Conservation (phyloP, 2,329 filamentous ascomycete species). For the Monosporascus ibericus region DNA sequence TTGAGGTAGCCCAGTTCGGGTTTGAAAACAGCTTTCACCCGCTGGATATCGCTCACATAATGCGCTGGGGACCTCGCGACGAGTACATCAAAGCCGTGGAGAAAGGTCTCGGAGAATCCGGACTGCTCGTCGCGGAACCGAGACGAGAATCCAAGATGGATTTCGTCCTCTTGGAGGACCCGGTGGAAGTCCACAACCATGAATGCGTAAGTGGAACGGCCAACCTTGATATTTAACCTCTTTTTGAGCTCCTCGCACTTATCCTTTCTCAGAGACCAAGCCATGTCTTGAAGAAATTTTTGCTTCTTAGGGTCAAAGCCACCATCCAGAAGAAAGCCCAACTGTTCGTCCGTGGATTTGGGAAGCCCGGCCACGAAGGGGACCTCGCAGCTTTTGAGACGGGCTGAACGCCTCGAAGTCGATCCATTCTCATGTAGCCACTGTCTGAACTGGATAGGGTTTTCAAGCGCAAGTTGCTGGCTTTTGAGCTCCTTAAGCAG, state of each 20-base stretch:
- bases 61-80: slow-evolving; percentile 66
- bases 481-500: slow-evolving; percentile 46
- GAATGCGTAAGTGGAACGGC: slow-evolving; percentile 54
- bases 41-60: slow-evolving; percentile 67
- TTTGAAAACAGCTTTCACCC: slow-evolving; percentile 52
- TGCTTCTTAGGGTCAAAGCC: slow-evolving; percentile 51
- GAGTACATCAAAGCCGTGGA: slow-evolving; percentile 55
- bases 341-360: slow-evolving; percentile 39
- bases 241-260: slow-evolving; percentile 48
- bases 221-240: slow-evolving; percentile 55
- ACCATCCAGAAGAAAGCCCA: slow-evolving; percentile 49
- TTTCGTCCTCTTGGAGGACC: slow-evolving; percentile 55
- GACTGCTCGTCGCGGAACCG: slow-evolving; percentile 51
- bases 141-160: slow-evolving; percentile 63
- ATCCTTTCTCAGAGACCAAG: slow-evolving; percentile 39
- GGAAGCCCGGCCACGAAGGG: slow-evolving; percentile 47
- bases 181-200: slow-evolving; percentile 65
- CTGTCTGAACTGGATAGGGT: slow-evolving; percentile 42
- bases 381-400: slow-evolving; percentile 33
- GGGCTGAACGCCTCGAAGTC: slow-evolving; percentile 21
- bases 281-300: slow-evolving; percentile 41
- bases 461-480: slow-evolving; percentile 43
- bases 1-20: slow-evolving; percentile 60
- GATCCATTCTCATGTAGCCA: slow-evolving; percentile 44
- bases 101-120: slow-evolving; percentile 44